Evolutionary conservation across 768 basidiomycete genomes (phyloP).

Genomic region (Mycena metata): DNA sequence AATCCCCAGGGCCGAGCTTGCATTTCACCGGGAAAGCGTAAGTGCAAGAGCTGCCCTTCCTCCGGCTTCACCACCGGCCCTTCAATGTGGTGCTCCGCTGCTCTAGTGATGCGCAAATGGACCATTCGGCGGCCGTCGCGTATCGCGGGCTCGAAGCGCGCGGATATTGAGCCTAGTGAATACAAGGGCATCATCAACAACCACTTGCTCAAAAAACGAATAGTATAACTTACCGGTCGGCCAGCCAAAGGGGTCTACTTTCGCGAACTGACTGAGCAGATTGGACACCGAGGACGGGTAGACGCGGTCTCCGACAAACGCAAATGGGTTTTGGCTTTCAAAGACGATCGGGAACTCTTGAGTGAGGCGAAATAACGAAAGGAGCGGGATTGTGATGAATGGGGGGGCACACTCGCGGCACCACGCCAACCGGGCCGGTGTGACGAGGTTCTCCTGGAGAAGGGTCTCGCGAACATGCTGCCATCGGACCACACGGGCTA

Average conservation of each 20-base stretch:
- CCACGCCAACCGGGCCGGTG: neutral
- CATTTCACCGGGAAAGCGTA: too few species aligned
- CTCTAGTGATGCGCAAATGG: neutral
- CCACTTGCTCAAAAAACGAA: too few species aligned
- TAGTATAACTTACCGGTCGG: neutral
- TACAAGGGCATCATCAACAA: too few species aligned
- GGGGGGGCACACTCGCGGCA: neutral
- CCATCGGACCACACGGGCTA: neutral
- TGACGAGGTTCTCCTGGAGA: neutral
- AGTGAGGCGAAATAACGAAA: neutral
- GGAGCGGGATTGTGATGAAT: too few species aligned
- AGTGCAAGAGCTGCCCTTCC: neutral
- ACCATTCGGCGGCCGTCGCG: neutral
- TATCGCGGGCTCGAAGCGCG: neutral
- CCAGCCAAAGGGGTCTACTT: too few species aligned
- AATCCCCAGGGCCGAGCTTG: neutral
- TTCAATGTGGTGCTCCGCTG: too few species aligned
- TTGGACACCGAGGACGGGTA: neutral
- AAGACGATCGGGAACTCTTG: neutral
- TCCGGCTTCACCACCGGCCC: neutral
- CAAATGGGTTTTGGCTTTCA: neutral
- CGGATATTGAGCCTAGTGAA: neutral
- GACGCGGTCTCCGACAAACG: neutral
- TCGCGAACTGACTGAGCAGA: too few species aligned
- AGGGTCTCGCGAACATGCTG: neutral